Percentiles rank a stretch among this genome's conserved stretches.
phyloP scores from a whole-genome alignment of 1,284 basidiomycete species.

The Takashimella tepidaria region DNA sequence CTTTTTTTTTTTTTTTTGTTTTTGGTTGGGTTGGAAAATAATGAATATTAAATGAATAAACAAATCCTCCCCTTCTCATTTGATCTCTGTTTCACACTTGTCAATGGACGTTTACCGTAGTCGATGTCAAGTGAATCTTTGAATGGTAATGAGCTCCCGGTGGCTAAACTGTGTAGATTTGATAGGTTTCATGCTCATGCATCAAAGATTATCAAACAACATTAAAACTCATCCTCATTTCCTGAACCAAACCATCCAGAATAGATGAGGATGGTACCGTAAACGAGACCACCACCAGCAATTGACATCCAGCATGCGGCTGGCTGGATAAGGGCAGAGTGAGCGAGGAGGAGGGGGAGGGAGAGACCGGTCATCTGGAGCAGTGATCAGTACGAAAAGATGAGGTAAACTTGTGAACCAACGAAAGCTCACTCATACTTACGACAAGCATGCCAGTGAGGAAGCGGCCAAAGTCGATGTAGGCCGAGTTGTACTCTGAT shows the following conservation, averaged over 20 bases:
- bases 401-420: conserved; percentile 55
- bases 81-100: no score
- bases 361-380: conserved; percentile 70
- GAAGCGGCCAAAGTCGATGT: conserved; percentile 91
- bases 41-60: no score
- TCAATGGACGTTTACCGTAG: no score
- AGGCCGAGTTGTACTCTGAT: conserved; percentile 55
- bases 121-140: no score
- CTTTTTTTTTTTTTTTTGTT: no score
- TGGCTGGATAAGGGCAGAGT: conserved; percentile 79
- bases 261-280: conserved; percentile 87
- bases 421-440: conserved; percentile 24
- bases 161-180: no score
- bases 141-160: no score
- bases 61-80: no score
- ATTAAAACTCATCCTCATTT: conserved; percentile 40
- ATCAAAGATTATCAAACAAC: neutral
- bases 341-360: conserved; percentile 84
- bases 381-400: neutral
- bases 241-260: conserved; percentile 63
- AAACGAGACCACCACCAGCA: conserved; percentile 86
- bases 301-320: conserved; percentile 92
- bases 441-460: conserved; percentile 85
- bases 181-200: neutral
- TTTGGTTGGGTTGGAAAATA: no score